phyloP scores from a whole-genome alignment of 768 basidiomycete genomes.

The Agaricus subrufescens region DNA sequence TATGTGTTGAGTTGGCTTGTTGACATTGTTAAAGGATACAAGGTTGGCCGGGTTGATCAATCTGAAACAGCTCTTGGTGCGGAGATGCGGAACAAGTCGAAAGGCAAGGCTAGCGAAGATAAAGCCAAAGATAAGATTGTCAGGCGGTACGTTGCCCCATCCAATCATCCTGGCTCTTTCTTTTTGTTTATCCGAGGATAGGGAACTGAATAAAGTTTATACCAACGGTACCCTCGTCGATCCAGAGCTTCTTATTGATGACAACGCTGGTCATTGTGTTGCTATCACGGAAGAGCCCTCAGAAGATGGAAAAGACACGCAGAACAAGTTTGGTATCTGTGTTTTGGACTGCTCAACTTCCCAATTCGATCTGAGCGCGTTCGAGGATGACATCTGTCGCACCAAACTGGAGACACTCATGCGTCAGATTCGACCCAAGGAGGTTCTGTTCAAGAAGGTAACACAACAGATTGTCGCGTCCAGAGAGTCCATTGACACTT shows the following conservation, averaged over 20 bases:
- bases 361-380: slow-evolving; percentile 86
- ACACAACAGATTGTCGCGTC: neutral
- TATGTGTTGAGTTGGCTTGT: neutral
- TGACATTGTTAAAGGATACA: slow-evolving; percentile 55
- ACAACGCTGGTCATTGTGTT: slow-evolving; percentile 94
- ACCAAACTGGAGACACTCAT: slow-evolving; percentile 93
- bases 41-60: slow-evolving; percentile 96
- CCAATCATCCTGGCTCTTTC: neutral
- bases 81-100: slow-evolving; percentile 81
- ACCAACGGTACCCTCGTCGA: slow-evolving; percentile 97
- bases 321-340: slow-evolving; percentile 78
- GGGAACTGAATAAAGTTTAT: slow-evolving; percentile 92
- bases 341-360: slow-evolving; percentile 93
- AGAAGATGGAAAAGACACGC: slow-evolving; percentile 32
- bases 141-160: slow-evolving; percentile 44
- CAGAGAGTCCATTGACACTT: neutral
- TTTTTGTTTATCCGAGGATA: slow-evolving; percentile 19
- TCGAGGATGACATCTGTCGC: slow-evolving; percentile 89
- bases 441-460: slow-evolving; percentile 88
- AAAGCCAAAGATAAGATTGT: slow-evolving; percentile 85
- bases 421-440: slow-evolving; percentile 87
- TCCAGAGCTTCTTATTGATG: slow-evolving; percentile 80
- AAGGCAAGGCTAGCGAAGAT: slow-evolving; percentile 53
- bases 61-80: slow-evolving; percentile 95
- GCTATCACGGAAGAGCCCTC: slow-evolving; percentile 69